Evolutionary conservation across 2,329 filamentous ascomycete species (phyloP).

Genomic region (Ophiostoma perfectum): DNA sequence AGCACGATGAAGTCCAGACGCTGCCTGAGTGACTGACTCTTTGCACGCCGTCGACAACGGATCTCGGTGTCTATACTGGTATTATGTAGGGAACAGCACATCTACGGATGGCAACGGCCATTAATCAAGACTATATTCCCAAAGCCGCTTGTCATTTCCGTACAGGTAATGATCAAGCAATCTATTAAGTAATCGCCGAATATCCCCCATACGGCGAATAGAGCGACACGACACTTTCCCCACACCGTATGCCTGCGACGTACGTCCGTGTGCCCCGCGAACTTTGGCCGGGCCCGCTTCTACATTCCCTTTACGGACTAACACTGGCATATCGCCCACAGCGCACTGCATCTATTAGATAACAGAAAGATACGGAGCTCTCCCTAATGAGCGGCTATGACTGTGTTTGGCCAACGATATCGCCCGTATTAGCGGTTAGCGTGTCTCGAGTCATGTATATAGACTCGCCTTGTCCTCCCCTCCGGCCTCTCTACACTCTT

Average conservation of each 20-base stretch:
- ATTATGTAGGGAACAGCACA: too few species aligned
- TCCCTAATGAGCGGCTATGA: background rate
- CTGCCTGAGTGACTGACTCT: background rate
- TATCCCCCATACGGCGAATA: background rate
- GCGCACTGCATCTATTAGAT: background rate
- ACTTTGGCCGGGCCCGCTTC: background rate
- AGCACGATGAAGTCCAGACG: too few species aligned
- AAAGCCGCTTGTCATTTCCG: background rate
- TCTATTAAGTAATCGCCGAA: background rate
- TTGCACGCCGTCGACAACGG: background rate
- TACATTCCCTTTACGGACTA: slow-evolving; percentile 13
- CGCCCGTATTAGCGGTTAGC: background rate
- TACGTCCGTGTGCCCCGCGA: background rate
- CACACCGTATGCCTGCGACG: background rate
- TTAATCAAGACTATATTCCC: too few species aligned
- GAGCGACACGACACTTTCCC: background rate
- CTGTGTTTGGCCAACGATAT: slow-evolving; percentile 5
- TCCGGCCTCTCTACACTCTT: background rate
- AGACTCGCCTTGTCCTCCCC: background rate
- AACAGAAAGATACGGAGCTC: background rate
- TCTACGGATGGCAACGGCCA: too few species aligned
- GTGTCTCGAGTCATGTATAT: background rate
- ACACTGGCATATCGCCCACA: background rate
- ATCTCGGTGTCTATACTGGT: too few species aligned
- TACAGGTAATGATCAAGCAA: background rate